These are phyloP conservation scores for Hammondia hammondi DNA, from an alignment of 169 alveolate genomes.

Conservation along the genomic window DNA sequence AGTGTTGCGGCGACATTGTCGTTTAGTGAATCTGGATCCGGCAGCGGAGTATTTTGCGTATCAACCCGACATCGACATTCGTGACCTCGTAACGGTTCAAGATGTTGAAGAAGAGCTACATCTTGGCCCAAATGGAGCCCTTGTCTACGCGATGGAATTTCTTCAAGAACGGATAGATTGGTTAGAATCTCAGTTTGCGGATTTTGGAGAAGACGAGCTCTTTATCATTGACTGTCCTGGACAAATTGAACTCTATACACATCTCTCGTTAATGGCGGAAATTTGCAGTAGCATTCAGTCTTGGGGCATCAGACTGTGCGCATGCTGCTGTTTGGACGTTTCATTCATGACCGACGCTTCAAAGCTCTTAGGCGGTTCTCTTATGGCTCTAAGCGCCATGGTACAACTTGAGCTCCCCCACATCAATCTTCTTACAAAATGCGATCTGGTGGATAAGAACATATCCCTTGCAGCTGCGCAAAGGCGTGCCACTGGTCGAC, in stretches of 20 bases:
- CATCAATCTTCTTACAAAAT: conserved; percentile 90
- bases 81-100: conserved; percentile 89
- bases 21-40: conserved; percentile 92
- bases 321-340: conserved; percentile 90
- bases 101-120: conserved; percentile 91
- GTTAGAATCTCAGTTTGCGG: conserved; percentile 87
- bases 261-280: conserved; percentile 88
- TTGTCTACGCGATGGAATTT: conserved; percentile 92
- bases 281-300: conserved; percentile 78
- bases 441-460: conserved; percentile 88
- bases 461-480: background rate
- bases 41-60: conserved; percentile 93
- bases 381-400: conserved; percentile 92
- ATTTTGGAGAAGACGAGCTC: conserved; percentile 85
- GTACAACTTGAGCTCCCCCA: conserved; percentile 91
- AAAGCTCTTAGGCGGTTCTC: conserved; percentile 90
- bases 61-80: conserved; percentile 88
- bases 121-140: conserved; percentile 95
- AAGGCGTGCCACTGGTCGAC: background rate
- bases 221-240: conserved; percentile 95
- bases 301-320: conserved; percentile 88
- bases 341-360: conserved; percentile 89
- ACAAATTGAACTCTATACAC: conserved; percentile 92
- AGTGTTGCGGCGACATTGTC: conserved; percentile 80
- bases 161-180: conserved; percentile 88